Evolutionary conservation across 306 rosid species (phyloP), one percentile per base, ranked within the genome.

Genomic region (Cucumis cinereus): DNA sequence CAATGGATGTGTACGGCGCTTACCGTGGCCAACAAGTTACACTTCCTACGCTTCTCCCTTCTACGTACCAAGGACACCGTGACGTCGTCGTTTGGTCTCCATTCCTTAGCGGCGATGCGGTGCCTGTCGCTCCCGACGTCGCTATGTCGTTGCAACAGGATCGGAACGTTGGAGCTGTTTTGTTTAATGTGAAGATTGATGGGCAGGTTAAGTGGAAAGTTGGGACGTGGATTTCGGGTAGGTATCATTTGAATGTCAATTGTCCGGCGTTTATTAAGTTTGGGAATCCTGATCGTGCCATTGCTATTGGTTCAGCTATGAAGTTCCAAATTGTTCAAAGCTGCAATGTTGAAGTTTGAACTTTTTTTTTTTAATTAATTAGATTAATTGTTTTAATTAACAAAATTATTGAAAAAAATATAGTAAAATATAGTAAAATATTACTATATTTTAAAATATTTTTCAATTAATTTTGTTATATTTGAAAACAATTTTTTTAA

Each of bases 141-240:
- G 57, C 83, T 41, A 5, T 16, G 12, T 41, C 79, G 5, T 63
- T 92, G 41, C 77, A 69, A 47, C 93, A 88, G 55, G 97, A 92
- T 54, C 79, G 74, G 79, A 61, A 33, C 56, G 79, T 71, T 0
- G 93, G 95, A 0, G 47, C 73, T 0, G 79, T 91, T 7, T 10
- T 90, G 77, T 75, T 93, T 16, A 76, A 82, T 26, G 43, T 93
- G 12, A 93, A 81, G 70, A 64, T 91, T 60, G 82, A 72, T 19
- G 98, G 98, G 1, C 71, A 70, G 23, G 84, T 93, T 1, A 89
- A 83, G 75, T 93, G 98, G 98, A 88, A 88, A 81, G 98, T 93
- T 0, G 97, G 97, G 0, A 76, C 83, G 5, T 90, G 95, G 95
- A 56, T 84, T 60, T 90, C 98, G 8, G 88, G 90, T 3, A 78